These are phyloP conservation scores for Gossypium trilobum DNA, from an alignment of 441 rosid species.

Conservation along the genomic window DNA sequence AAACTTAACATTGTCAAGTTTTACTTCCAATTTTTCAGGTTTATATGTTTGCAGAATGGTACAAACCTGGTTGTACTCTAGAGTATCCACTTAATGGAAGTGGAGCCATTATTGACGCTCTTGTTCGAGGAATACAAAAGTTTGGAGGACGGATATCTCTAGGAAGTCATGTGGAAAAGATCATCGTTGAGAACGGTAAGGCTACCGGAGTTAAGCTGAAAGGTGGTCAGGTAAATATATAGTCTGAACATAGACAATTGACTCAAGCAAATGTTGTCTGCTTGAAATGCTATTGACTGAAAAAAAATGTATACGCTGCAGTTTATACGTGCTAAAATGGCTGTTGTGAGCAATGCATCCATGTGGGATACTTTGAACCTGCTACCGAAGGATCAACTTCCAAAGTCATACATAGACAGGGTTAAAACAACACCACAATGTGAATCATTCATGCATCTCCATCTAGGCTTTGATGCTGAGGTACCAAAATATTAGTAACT, in stretches of 20 bases:
- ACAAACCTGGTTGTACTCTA: constrained; percentile 73
- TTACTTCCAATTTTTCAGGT: constrained; percentile 34
- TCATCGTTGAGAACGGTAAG: constrained; percentile 58
- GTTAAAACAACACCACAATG: constrained; percentile 57
- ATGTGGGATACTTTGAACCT: constrained; percentile 84
- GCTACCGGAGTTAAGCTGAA: constrained; percentile 76
- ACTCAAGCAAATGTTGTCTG: not conserved
- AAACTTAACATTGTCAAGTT: not conserved
- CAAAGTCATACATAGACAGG: constrained; percentile 45
- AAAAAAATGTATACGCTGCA: constrained; percentile 24
- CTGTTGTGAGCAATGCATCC: constrained; percentile 85
- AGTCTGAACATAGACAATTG: not conserved
- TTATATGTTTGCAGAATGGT: constrained; percentile 94
- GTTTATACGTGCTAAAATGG: constrained; percentile 75
- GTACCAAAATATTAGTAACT: constrained; percentile 24
- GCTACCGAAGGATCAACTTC: constrained; percentile 57
- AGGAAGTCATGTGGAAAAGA: constrained; percentile 66
- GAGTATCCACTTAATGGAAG: constrained; percentile 85
- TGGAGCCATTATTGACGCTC: constrained; percentile 73
- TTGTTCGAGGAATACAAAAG: constrained; percentile 73
- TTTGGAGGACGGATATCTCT: constrained; percentile 68
- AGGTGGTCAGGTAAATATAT: constrained; percentile 65
- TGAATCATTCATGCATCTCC: constrained; percentile 97
- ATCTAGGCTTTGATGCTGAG: constrained; percentile 76
- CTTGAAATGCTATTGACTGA: not conserved